phyloP scores from a whole-genome alignment of 164 flowering plant genomes.

The Annona cherimola region DNA sequence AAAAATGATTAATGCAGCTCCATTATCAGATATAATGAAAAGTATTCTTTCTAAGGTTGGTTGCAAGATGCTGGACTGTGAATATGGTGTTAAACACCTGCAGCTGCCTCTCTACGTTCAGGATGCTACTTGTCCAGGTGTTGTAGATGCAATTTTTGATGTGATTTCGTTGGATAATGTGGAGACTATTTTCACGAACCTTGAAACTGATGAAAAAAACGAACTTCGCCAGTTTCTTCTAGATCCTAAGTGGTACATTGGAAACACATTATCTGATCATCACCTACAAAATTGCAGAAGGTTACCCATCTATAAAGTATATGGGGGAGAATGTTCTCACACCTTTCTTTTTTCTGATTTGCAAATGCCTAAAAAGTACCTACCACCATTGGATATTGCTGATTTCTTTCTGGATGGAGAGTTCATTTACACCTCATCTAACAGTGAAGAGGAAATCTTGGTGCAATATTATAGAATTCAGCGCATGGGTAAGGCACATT shows the following conservation, averaged over 20 bases:
- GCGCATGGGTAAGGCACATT: slow-evolving; percentile 70
- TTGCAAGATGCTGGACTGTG: slow-evolving; percentile 58
- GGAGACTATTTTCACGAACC: slow-evolving; percentile 22
- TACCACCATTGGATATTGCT: slow-evolving; percentile 63
- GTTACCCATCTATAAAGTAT: slow-evolving; percentile 69
- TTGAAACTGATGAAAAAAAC: slow-evolving; percentile 56
- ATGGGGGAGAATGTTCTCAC: slow-evolving; percentile 37
- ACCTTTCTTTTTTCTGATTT: slow-evolving; percentile 47
- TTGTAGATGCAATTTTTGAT: slow-evolving; percentile 71
- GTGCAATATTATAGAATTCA: slow-evolving; percentile 60
- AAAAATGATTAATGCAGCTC: slow-evolving; percentile 53
- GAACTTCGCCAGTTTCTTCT: slow-evolving; percentile 77
- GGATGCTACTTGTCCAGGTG: slow-evolving; percentile 53
- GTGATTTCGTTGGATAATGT: slow-evolving; percentile 30
- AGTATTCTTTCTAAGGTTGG: slow-evolving; percentile 65
- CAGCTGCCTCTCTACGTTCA: slow-evolving; percentile 56
- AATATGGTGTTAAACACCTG: slow-evolving; percentile 58
- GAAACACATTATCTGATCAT: slow-evolving; percentile 39
- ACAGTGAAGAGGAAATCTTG: slow-evolving; percentile 64
- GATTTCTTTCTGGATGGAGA: slow-evolving; percentile 52
- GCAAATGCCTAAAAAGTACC: slow-evolving; percentile 54
- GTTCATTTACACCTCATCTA: slow-evolving; percentile 50
- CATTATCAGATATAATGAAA: slow-evolving; percentile 47
- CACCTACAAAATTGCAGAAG: slow-evolving; percentile 49
- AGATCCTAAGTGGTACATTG: slow-evolving; percentile 79